Base-by-base conservation (phyloP, 257 asterid species). In the Voacanga thouarsii region DNA sequence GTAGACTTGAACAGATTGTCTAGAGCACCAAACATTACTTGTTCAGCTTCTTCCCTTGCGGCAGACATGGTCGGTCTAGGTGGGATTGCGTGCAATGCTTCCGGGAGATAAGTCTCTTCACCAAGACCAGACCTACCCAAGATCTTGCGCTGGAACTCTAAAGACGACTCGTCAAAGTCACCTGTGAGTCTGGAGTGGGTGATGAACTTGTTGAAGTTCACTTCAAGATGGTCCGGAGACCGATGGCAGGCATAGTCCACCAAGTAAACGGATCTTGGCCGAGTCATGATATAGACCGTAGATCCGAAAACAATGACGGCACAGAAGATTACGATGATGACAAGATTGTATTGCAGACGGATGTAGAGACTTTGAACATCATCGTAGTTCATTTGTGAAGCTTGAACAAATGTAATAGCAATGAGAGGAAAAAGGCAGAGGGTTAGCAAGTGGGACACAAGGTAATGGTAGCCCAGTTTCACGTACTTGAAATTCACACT, bases 91-190 rank as follows among this genome's bases (percentile, higher is more conserved):
- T 82, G 84, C 83, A 83, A 6, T 11, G 87, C 82, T 33, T 82
- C 83, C 0, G 90, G 90, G 68, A 83, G 23, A 18, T 76, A 79
- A 6, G 90, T 84, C 64, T 79, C 82, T 60, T 86, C 91, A 0
- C 91, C 91, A 18, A 88, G 86, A 11, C 91, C 91, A 1, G 89
- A 78, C n/a, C 87, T 80, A 9, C 82, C 84, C 39, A 86, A 72
- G 63, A 82, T 75, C 77, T 81, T 83, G 44, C 85, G 83, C 80
- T 85, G 89, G 75, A 88, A 88, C 49, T 84, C 88, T 7, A 88
- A 74, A 23, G 87, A 82, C 3, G 82, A 63, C 44, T 75, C 87
- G 53, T 84, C 82, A 16, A 84, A 88, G 41, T 83, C 81, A 3
- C 88, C 88, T 1, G 80, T 80, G 6, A 85, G 85, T 26, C 75